Conservation (phyloP, 805 yeast genomes). For the Wickerhamiella kazuoi region DNA sequence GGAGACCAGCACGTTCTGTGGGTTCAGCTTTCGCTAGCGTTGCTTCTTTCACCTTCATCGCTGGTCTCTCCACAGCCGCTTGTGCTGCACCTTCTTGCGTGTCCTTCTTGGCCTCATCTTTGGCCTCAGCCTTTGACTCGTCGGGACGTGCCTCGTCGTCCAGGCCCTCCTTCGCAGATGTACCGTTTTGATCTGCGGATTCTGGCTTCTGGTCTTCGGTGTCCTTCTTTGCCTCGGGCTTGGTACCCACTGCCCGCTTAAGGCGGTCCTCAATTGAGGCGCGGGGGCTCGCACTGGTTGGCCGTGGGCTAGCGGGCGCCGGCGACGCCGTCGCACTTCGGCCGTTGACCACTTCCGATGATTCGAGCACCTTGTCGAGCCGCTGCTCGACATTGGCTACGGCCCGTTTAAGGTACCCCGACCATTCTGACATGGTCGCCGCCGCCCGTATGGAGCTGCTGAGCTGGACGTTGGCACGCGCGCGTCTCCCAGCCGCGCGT, state of each 20-base stretch:
- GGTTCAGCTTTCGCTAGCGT: not conserved
- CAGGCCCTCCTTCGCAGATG: not conserved
- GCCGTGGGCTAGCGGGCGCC: not conserved
- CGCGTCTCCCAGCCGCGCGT: too few species aligned
- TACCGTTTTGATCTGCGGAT: not conserved
- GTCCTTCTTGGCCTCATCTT: not conserved
- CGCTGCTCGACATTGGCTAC: constrained; percentile 26
- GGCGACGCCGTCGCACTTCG: not conserved
- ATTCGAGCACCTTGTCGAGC: constrained; percentile 24
- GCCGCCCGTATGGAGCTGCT: not conserved
- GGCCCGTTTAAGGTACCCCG: constrained; percentile 23
- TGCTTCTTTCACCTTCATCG: not conserved
- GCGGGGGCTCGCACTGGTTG: constrained; percentile 21
- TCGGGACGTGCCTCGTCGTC: not conserved
- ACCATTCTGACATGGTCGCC: constrained; percentile 13
- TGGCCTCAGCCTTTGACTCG: not conserved
- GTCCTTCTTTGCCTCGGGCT: not conserved
- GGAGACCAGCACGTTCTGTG: not conserved
- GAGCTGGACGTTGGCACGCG: not conserved
- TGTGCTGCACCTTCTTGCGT: not conserved
- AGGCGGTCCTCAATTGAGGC: constrained; percentile 70
- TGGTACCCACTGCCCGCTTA: constrained; percentile 52
- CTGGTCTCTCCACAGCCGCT: not conserved
- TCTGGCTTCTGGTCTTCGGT: not conserved
- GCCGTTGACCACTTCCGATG: constrained; percentile 4